Percentiles rank a stretch among this genome's conserved stretches.
These are phyloP conservation scores for Xylaria arbuscula DNA, from an alignment of 2,329 filamentous ascomycete genomes.

Conservation along the genomic window DNA sequence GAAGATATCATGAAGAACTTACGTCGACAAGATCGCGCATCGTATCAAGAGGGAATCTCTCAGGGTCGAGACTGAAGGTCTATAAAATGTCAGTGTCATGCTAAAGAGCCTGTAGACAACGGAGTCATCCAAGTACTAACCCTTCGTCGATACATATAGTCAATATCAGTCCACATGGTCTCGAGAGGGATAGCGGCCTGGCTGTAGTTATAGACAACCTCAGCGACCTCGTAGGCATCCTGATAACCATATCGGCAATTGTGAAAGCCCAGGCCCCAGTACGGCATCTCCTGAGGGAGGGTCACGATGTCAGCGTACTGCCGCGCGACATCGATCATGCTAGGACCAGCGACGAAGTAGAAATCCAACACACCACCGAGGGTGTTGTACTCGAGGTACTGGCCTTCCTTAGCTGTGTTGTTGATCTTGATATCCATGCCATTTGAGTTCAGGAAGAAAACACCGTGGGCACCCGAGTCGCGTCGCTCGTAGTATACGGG, in stretches of 20 bases:
- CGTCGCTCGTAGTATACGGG: conserved; percentile 82
- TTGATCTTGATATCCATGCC: conserved; percentile 83
- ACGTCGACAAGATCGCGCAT: conserved; percentile 72
- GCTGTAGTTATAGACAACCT: conserved; percentile 75
- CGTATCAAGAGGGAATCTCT: conserved; percentile 69
- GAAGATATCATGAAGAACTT: conserved; percentile 5
- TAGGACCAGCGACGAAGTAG: conserved; percentile 71
- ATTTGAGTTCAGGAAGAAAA: conserved; percentile 78
- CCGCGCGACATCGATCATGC: conserved; percentile 66
- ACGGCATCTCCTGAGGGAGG: conserved; percentile 70
- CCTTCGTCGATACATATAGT: conserved; percentile 67
- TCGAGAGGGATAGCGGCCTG: conserved; percentile 73
- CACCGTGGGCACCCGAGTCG: conserved; percentile 67
- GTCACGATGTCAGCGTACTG: conserved; percentile 70
- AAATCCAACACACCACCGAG: conserved; percentile 81
- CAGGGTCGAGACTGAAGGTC: conserved; percentile 73
- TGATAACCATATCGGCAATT: conserved; percentile 73
- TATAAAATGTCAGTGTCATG: conserved; percentile 34
- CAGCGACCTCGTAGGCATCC: conserved; percentile 73
- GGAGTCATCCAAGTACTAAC: conserved; percentile 41
- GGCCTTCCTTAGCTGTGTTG: conserved; percentile 65
- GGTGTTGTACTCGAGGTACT: conserved; percentile 83
- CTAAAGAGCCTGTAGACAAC: neutral
- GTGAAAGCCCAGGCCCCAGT: conserved; percentile 71
- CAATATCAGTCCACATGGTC: conserved; percentile 75